Evolutionary conservation across 2,329 filamentous ascomycete genomes (phyloP).

Genomic region (Penicillium oxalicum): DNA sequence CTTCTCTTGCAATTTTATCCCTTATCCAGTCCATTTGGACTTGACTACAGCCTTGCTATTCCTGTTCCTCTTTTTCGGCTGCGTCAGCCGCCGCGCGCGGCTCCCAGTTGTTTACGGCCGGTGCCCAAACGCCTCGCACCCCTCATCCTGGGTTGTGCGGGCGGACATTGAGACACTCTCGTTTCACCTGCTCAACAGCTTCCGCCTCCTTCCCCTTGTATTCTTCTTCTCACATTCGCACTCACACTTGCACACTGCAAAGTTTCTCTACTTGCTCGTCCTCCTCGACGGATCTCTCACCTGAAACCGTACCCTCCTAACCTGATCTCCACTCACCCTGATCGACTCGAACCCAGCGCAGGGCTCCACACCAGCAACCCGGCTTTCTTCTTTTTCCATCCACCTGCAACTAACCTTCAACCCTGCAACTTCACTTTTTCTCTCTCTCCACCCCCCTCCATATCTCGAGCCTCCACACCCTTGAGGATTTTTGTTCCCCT

Average conservation of each 20-base stretch:
- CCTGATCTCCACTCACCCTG: constrained; percentile 23
- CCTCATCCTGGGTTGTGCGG: constrained; percentile 10
- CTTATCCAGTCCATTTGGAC: neutral
- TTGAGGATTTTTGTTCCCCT: neutral
- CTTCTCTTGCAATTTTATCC: neutral
- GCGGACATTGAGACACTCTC: constrained; percentile 4
- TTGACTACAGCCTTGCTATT: too few species aligned
- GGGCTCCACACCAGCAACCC: constrained; percentile 17
- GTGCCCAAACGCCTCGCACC: constrained; percentile 35
- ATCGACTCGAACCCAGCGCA: constrained; percentile 19
- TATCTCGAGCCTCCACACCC: neutral
- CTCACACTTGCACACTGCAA: neutral
- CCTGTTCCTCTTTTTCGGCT: neutral
- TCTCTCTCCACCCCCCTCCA: neutral
- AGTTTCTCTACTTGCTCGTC: neutral
- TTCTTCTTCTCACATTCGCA: neutral
- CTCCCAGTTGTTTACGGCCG: constrained; percentile 28
- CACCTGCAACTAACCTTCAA: constrained; percentile 12
- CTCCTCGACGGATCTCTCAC: constrained; percentile 9
- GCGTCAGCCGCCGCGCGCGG: constrained; percentile 24
- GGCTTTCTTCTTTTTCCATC: constrained; percentile 13
- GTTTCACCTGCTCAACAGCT: constrained; percentile 10
- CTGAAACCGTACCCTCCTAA: constrained; percentile 11
- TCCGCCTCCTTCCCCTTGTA: neutral
- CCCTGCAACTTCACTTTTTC: constrained; percentile 4